Evolutionary conservation across 2,329 filamentous ascomycete species (phyloP).

Genomic region (Moelleriella libera): DNA sequence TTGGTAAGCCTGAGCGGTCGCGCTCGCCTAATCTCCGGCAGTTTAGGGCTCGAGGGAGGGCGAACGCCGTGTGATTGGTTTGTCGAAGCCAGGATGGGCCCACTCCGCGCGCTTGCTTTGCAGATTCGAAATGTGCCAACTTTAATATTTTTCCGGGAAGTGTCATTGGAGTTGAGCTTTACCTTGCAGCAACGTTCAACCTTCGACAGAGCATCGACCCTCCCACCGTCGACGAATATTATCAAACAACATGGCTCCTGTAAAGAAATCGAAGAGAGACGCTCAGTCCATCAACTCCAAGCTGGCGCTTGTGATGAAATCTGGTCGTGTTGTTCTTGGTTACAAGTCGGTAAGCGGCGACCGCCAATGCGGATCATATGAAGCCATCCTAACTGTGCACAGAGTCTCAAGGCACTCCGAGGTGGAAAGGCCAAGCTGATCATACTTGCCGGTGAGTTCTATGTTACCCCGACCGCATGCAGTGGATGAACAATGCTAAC

Average conservation of each 20-base stretch:
- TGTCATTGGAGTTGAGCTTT: not conserved
- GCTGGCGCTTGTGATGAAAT: constrained; percentile 50
- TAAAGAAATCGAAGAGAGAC: constrained; percentile 79
- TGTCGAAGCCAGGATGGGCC: no score
- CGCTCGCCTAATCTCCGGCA: constrained; percentile 21
- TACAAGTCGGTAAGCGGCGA: constrained; percentile 25
- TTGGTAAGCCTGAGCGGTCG: constrained; percentile 15
- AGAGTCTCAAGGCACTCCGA: constrained; percentile 63
- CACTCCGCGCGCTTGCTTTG: no score
- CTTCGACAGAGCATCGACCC: not conserved
- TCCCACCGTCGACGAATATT: constrained; percentile 13
- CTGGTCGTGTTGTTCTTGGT: constrained; percentile 47
- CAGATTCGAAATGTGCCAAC: no score
- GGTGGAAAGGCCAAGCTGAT: constrained; percentile 98
- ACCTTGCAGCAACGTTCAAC: not conserved
- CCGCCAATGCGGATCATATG: not conserved
- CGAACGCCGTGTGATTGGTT: no score
- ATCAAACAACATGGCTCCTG: constrained; percentile 45
- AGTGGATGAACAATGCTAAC: not conserved
- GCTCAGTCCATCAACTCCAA: constrained; percentile 54
- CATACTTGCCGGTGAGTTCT: constrained; percentile 54
- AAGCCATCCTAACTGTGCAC: not conserved
- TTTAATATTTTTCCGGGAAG: no score
- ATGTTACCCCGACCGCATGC: constrained; percentile 32
- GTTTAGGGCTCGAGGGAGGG: constrained; percentile 20